Conservation (phyloP, 371 early-diverging fungal species). For the Syncephalastrum racemosum region DNA sequence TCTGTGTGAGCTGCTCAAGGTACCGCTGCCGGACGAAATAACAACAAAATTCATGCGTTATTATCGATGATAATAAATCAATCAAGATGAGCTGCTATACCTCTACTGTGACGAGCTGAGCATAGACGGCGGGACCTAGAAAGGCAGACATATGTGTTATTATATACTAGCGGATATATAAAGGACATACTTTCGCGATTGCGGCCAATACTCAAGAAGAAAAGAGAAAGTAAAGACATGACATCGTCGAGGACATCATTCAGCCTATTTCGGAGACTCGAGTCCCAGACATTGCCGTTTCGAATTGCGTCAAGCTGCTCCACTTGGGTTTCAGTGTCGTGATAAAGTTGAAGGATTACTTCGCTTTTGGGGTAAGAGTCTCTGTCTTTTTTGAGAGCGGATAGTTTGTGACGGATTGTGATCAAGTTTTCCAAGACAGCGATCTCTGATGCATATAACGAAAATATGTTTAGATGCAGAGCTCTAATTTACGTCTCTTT, state of each 20-base stretch:
- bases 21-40: conserved; percentile 54
- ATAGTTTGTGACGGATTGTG: conserved; percentile 69
- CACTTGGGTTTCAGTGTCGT: conserved; percentile 62
- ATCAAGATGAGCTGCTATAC: conserved; percentile 32
- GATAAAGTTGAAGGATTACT: conserved; percentile 58
- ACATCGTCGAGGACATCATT: conserved; percentile 80
- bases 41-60: background rate
- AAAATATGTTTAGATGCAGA: too few relatives aligned
- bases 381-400: conserved; percentile 73
- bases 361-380: conserved; percentile 62
- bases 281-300: conserved; percentile 36
- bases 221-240: conserved; percentile 75
- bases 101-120: conserved; percentile 76
- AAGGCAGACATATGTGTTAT: background rate
- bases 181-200: conserved; percentile 60
- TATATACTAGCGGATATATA: background rate
- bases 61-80: too few relatives aligned
- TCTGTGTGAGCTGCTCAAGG: conserved; percentile 65
- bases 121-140: conserved; percentile 72
- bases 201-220: conserved; percentile 78
- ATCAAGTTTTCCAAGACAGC: conserved; percentile 66
- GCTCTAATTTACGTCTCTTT: too few relatives aligned
- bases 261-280: conserved; percentile 56
- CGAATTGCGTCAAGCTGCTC: conserved; percentile 52
- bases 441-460: conserved; percentile 39